Percentiles rank a stretch among this genome's conserved stretches.
phyloP scores from a whole-genome alignment of 768 basidiomycete genomes.

The Suillus cothurnatus region DNA sequence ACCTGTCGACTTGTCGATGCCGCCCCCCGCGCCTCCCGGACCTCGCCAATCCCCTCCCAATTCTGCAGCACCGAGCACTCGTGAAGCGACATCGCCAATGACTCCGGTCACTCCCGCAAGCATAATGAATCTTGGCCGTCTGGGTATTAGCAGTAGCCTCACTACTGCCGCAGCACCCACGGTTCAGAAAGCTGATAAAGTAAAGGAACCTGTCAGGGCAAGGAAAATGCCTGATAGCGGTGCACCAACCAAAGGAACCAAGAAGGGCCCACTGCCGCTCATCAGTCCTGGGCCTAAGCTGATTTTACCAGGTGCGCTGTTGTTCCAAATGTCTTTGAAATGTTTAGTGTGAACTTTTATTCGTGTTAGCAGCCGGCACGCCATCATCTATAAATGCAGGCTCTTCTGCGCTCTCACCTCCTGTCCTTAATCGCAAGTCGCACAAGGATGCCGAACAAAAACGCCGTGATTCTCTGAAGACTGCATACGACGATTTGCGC shows the following conservation, averaged over 20 bases:
- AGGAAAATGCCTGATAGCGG: slow-evolving; percentile 25
- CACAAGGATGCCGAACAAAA: slow-evolving; percentile 98
- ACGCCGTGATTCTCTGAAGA: slow-evolving; percentile 94
- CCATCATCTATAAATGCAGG: slow-evolving; percentile 27
- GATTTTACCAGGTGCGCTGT: slow-evolving; percentile 65
- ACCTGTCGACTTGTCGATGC: slow-evolving; percentile 88
- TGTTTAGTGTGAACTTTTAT: slow-evolving; percentile 4
- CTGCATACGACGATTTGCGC: slow-evolving; percentile 87
- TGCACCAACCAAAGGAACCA: slow-evolving; percentile 22
- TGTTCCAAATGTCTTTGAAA: not conserved
- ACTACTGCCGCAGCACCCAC: slow-evolving; percentile 26
- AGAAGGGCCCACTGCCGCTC: slow-evolving; percentile 33
- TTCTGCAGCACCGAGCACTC: slow-evolving; percentile 7
- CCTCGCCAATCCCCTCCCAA: slow-evolving; percentile 20
- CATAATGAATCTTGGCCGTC: slow-evolving; percentile 84
- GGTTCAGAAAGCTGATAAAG: slow-evolving; percentile 29
- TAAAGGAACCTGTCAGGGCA: slow-evolving; percentile 31
- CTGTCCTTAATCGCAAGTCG: slow-evolving; percentile 67
- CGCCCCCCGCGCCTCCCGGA: slow-evolving; percentile 70
- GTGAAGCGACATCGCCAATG: slow-evolving; percentile 26
- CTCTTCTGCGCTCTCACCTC: slow-evolving; percentile 33
- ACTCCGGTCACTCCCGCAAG: slow-evolving; percentile 89
- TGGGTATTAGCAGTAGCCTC: slow-evolving; percentile 53
- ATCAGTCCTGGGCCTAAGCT: slow-evolving; percentile 66
- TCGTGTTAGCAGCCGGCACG: slow-evolving; percentile 35